phyloP scores from a whole-genome alignment of 2,329 filamentous ascomycete species.

The Xylariaceae sp. region DNA sequence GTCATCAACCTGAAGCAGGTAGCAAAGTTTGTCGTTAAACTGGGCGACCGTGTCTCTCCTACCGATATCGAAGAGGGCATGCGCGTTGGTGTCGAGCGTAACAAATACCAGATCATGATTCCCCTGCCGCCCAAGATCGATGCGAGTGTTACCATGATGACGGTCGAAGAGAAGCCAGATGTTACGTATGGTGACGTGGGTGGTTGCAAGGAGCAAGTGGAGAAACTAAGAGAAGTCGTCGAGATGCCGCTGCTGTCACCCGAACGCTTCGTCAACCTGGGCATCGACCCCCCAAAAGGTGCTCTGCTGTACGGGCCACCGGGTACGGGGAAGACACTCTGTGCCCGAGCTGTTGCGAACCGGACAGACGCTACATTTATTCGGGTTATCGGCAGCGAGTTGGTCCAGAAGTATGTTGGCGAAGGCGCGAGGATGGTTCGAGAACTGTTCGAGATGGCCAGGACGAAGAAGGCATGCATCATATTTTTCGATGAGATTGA shows the following conservation, averaged over 20 bases:
- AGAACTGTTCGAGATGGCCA: slow-evolving; percentile 98
- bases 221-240: slow-evolving; percentile 97
- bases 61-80: slow-evolving; percentile 99
- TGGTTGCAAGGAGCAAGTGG: slow-evolving; percentile 98
- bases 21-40: slow-evolving; percentile 97
- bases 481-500: slow-evolving; percentile 99
- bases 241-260: slow-evolving; percentile 97
- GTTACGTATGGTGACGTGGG: slow-evolving; percentile 98
- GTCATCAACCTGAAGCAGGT: slow-evolving; percentile 99
- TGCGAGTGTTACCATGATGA: slow-evolving; percentile 99
- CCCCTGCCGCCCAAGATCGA: slow-evolving; percentile 98
- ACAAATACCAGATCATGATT: slow-evolving; percentile 98
- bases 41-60: slow-evolving; percentile 92
- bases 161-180: slow-evolving; percentile 98
- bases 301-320: slow-evolving; percentile 94
- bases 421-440: slow-evolving; percentile 98
- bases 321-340: slow-evolving; percentile 98
- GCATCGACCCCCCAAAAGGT: slow-evolving; percentile 97
- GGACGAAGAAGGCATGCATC: slow-evolving; percentile 99
- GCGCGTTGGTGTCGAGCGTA: slow-evolving; percentile 95
- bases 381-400: slow-evolving; percentile 92
- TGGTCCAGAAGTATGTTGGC: slow-evolving; percentile 98
- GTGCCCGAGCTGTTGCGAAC: slow-evolving; percentile 94
- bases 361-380: slow-evolving; percentile 98
- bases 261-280: slow-evolving; percentile 96